Percentiles rank a stretch among this genome's conserved stretches.
Conservation (phyloP, 1,139 yeast genomes). For the Protomyces arabidopsidicola region DNA sequence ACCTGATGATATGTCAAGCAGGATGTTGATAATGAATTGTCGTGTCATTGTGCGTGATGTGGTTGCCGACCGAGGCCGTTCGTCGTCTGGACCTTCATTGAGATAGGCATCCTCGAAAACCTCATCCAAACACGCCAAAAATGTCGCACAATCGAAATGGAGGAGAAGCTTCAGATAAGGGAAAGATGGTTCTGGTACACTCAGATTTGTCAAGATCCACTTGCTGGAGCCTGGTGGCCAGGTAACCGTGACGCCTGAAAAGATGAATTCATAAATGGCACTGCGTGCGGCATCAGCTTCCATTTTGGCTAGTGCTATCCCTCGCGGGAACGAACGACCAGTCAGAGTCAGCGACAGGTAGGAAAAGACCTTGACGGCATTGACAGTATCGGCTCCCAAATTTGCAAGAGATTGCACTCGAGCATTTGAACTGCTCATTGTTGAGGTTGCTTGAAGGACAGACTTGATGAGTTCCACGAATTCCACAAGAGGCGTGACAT, state of each 20-base stretch:
- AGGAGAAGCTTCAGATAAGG: conserved; percentile 56
- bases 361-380: conserved; percentile 47
- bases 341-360: conserved; percentile 67
- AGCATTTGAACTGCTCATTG: conserved; percentile 15
- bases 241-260: conserved; percentile 48
- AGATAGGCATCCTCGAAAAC: conserved; percentile 69
- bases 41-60: conserved; percentile 47
- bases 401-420: conserved; percentile 8
- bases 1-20: conserved; percentile 49
- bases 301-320: conserved; percentile 44
- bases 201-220: conserved; percentile 35
- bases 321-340: conserved; percentile 76
- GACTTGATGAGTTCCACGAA: conserved; percentile 41
- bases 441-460: conserved; percentile 6
- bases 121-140: conserved; percentile 65
- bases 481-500: conserved; percentile 59
- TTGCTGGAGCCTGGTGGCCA: conserved; percentile 46
- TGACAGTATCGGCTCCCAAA: conserved; percentile 30
- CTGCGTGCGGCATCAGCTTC: conserved; percentile 44
- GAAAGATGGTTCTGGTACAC: conserved; percentile 47
- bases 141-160: conserved; percentile 50
- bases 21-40: conserved; percentile 62
- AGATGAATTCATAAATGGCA: conserved; percentile 52
- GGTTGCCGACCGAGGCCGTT: conserved; percentile 11
- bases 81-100: conserved; percentile 43